Base-by-base conservation (phyloP, 2,329 filamentous ascomycete species). In the Macroventuria anomochaeta region DNA sequence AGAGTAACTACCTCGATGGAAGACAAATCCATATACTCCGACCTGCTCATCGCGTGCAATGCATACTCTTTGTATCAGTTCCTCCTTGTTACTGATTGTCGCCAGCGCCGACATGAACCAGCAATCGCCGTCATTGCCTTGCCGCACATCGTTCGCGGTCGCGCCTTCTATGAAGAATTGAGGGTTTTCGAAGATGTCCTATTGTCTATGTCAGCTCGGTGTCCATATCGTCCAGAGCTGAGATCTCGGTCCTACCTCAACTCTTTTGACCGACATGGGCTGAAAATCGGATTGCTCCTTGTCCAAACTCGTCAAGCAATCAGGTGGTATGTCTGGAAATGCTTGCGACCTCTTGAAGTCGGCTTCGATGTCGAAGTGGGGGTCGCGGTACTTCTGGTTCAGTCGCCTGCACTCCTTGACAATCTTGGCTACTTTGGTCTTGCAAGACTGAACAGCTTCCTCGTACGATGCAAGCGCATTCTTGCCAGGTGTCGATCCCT, bases 21-120 rank as follows among this genome's bases (percentile, higher is more conserved):
- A 93, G 10, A 95, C 89, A 61, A 95, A 95, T 1, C 91, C 91
- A 62, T 95, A 95, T 1, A 93, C 89, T 11, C 90, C 90, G 3
- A 92, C 85, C 26, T 84, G 80, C 68, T 90, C 84, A 61, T 95
- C 85, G 11, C 85, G 83, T 5, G 85, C 87, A 40, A 95, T 88
- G 60, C 90, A 95, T 7, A 92, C 79, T 47, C 79, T 83, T 70
- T 92, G 85, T 46, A 95, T 89, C 57, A 93, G 73, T 0, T 84
- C 86, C 17, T 83, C 76, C 72, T 90, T 89, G 68, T 90, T 91
- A 61, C 85, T 87, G 57, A 96, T 81, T 0, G 89, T 91, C 57
- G 88, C 90, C 34, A 96, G 75, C 1, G 90, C 89, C 6, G 91
- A 88, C 78, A 96, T 86, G 52, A 95, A 84, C 90, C 91, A 96